phyloP scores from a whole-genome alignment of 208 protist genomes.

The Lotmaria passim region DNA sequence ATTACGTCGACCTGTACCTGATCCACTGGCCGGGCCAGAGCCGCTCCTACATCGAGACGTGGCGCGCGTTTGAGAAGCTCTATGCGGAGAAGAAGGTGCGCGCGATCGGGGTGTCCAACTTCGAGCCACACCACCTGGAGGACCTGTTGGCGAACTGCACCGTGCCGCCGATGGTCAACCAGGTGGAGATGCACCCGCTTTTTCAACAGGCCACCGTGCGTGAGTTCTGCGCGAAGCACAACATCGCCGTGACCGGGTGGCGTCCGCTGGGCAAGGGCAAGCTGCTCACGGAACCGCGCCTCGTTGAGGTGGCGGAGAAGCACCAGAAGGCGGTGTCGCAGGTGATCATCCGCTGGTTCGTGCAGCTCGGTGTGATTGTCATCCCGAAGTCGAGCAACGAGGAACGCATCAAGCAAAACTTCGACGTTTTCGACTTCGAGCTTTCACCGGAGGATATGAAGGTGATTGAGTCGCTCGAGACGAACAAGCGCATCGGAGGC shows the following conservation, averaged over 20 bases:
- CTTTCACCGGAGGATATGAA: conserved; percentile 75
- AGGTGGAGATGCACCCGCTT: conserved; percentile 90
- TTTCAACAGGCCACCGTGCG: conserved; percentile 59
- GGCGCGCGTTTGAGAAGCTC: conserved; percentile 86
- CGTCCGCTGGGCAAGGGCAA: conserved; percentile 76
- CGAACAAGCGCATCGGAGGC: conserved; percentile 47
- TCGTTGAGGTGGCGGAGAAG: conserved; percentile 59
- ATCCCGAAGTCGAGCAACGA: conserved; percentile 89
- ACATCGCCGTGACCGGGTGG: conserved; percentile 86
- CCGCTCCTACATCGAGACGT: conserved; percentile 81
- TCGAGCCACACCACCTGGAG: conserved; percentile 52
- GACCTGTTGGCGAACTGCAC: conserved; percentile 63
- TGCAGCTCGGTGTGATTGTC: conserved; percentile 70
- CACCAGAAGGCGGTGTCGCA: conserved; percentile 64
- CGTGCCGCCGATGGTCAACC: conserved; percentile 87
- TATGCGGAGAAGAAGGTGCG: conserved; percentile 75
- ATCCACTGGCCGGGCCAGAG: conserved; percentile 93
- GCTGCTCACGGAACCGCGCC: conserved; percentile 37
- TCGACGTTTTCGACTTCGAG: conserved; percentile 87
- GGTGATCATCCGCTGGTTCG: conserved; percentile 74
- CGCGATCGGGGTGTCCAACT: conserved; percentile 92
- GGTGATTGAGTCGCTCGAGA: conserved; percentile 53
- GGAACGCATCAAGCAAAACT: conserved; percentile 89
- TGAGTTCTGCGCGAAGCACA: conserved; percentile 60
- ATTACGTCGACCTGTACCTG: conserved; percentile 95